These are phyloP conservation scores for Arthromyces matolae DNA, from an alignment of 768 basidiomycete genomes.

Conservation along the genomic window DNA sequence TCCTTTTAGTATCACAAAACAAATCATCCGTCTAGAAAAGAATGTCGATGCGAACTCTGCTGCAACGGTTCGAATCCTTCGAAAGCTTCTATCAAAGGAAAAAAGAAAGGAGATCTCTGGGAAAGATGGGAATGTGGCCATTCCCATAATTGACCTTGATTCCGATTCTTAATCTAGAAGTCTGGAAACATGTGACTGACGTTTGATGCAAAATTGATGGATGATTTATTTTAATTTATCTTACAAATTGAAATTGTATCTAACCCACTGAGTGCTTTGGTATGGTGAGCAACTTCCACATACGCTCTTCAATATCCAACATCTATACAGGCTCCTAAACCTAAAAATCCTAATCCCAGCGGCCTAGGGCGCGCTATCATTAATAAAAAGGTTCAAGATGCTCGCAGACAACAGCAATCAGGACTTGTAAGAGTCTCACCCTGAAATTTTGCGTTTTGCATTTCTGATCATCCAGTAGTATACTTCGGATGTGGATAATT, in stretches of 20 bases:
- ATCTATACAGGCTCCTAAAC: slow-evolving; percentile 48
- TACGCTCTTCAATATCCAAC: background rate
- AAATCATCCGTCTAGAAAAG: slow-evolving; percentile 41
- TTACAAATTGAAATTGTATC: background rate
- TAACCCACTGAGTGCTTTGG: slow-evolving; percentile 20
- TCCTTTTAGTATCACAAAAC: slow-evolving; percentile 35
- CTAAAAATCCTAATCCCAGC: slow-evolving; percentile 61
- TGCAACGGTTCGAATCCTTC: slow-evolving; percentile 34
- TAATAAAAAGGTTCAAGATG: slow-evolving; percentile 83
- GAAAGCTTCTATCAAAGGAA: slow-evolving; percentile 34
- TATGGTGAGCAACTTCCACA: background rate
- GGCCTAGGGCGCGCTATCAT: slow-evolving; percentile 96
- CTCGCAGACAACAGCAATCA: slow-evolving; percentile 54
- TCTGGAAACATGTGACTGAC: background rate
- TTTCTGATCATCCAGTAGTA: slow-evolving; percentile 44
- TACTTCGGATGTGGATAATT: slow-evolving; percentile 66
- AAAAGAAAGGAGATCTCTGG: slow-evolving; percentile 24
- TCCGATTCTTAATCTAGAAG: too few relatives aligned
- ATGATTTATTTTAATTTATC: too few relatives aligned
- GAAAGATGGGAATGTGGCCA: slow-evolving; percentile 14
- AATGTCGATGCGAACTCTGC: slow-evolving; percentile 37
- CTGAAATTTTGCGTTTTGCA: background rate
- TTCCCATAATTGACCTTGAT: too few relatives aligned
- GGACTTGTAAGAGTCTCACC: slow-evolving; percentile 53
- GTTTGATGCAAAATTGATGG: too few relatives aligned